Base-by-base conservation (phyloP, 129 eudicot genomes). In the Oenanthe sinensis region DNA sequence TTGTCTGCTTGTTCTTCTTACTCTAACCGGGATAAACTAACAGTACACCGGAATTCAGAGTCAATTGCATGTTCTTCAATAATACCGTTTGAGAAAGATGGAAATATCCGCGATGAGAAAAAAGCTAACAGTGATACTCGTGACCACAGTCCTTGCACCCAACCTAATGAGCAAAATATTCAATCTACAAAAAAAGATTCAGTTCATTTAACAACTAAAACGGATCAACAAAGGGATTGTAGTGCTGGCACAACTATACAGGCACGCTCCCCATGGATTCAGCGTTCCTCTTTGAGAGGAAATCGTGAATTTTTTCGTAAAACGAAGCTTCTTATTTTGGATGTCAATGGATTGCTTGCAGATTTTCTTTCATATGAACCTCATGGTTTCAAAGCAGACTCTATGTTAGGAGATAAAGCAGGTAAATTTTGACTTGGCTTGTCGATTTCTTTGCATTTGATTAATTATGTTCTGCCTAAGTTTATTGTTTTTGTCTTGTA, bases 251-350 rank as follows among this genome's bases (percentile, higher is more conserved):
- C 5, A 73, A 77, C 62, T n/a, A 79, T 30, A 79, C 78, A 40
- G 4, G 12, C 47, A 28, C 76, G 48, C 36, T 15, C 13, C 33
- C 76, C 52, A 72, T 14, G 40, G 30, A 77, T 28, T 24, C 70
- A 17, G 33, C 74, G 5, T 76, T 26, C 63, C 5, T 75, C 55
- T 28, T 39, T 50, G 37, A 81, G 70, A 71, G 71, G 73, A 80
- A 78, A 42, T 52, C 85, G n/a, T 45, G 16, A 69, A 63, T 75
- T 58, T 46, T 40, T 68, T 71, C 26, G 77, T 19, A 85, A 76
- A 75, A 91, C 80, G 80, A 93, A 93, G 87, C 98, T 93, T 88
- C 96, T 93, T 81, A 89, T 93, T 54, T 97, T 93, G 78, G 98
- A 93, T 83, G 79, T 93, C 52, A 93, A 93, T 85, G 98, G 98